A percentile compares a stretch with the other conserved stretches of the same genome.
These are phyloP conservation scores for Pythium insidiosum DNA, from an alignment of 352 stramenopile genomes.

Conservation along the genomic window DNA sequence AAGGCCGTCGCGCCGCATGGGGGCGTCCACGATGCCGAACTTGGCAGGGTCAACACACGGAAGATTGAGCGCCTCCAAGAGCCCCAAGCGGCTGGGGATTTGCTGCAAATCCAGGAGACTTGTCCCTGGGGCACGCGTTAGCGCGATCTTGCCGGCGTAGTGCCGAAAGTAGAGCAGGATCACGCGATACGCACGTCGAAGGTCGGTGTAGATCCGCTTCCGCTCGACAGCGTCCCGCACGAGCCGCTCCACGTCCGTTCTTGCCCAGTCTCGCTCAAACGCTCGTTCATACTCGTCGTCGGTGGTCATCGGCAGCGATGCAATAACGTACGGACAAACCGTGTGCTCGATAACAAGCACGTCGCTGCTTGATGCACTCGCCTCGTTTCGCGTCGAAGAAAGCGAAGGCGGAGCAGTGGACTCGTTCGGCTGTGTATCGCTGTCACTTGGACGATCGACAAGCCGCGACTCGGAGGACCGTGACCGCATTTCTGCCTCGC, in stretches of 20 bases:
- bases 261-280: conserved; percentile 47
- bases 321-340: conserved; percentile 24
- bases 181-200: conserved; percentile 43
- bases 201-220: conserved; percentile 33
- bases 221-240: conserved; percentile 62
- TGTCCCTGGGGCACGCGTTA: conserved; percentile 8
- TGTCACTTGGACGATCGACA: no score
- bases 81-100: conserved; percentile 29
- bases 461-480: background rate
- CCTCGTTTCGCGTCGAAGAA: no score
- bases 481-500: no score
- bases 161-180: conserved; percentile 59
- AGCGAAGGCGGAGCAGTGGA: no score
- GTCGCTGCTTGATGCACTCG: no score
- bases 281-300: conserved; percentile 25
- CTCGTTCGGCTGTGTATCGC: no score
- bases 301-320: conserved; percentile 18
- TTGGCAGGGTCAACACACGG: conserved; percentile 30
- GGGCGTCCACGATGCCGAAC: conserved; percentile 37
- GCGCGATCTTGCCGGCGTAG: conserved; percentile 26
- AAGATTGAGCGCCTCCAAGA: conserved; percentile 63
- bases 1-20: conserved; percentile 34
- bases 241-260: conserved; percentile 37
- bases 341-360: no score
- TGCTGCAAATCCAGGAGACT: conserved; percentile 30